phyloP scores from a whole-genome alignment of 2,329 filamentous ascomycete genomes.

The Sarocladium strictum region DNA sequence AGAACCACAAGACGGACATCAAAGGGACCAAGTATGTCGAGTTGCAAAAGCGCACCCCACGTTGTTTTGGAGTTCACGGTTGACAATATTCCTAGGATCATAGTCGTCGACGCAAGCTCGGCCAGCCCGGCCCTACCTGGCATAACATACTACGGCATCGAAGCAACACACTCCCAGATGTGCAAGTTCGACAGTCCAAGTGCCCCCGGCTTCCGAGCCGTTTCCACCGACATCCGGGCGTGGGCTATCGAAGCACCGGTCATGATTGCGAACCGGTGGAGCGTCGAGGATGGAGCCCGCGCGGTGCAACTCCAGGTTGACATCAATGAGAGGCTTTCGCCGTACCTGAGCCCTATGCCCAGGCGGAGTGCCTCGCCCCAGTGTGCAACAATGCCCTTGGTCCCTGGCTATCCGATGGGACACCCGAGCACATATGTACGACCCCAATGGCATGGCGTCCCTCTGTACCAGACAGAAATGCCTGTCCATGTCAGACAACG shows the following conservation, averaged over 20 bases:
- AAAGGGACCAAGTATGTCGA: slow-evolving; percentile 53
- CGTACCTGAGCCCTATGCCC: slow-evolving; percentile 11
- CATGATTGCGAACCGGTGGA: slow-evolving; percentile 52
- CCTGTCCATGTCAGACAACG: too few relatives aligned
- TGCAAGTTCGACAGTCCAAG: slow-evolving; percentile 62
- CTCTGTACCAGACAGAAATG: too few relatives aligned
- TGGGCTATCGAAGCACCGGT: slow-evolving; percentile 49
- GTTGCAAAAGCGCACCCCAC: too few relatives aligned
- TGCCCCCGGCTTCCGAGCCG: slow-evolving; percentile 57
- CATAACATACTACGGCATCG: slow-evolving; percentile 68
- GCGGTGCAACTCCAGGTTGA: slow-evolving; percentile 36
- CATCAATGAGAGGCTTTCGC: slow-evolving; percentile 36
- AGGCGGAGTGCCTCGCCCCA: slow-evolving; percentile 5
- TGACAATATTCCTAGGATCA: slow-evolving; percentile 25
- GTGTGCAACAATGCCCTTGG: neutral
- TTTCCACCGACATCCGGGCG: slow-evolving; percentile 42
- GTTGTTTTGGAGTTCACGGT: neutral
- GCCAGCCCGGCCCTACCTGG: slow-evolving; percentile 64
- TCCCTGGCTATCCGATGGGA: too few relatives aligned
- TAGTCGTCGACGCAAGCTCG: slow-evolving; percentile 65
- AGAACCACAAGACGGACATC: slow-evolving; percentile 65
- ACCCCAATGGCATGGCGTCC: too few relatives aligned
- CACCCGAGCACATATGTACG: too few relatives aligned
- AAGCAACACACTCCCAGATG: slow-evolving; percentile 65
- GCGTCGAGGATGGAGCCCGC: slow-evolving; percentile 50